Conservation (phyloP, 441 rosid species). For the Omphalea diandra region DNA sequence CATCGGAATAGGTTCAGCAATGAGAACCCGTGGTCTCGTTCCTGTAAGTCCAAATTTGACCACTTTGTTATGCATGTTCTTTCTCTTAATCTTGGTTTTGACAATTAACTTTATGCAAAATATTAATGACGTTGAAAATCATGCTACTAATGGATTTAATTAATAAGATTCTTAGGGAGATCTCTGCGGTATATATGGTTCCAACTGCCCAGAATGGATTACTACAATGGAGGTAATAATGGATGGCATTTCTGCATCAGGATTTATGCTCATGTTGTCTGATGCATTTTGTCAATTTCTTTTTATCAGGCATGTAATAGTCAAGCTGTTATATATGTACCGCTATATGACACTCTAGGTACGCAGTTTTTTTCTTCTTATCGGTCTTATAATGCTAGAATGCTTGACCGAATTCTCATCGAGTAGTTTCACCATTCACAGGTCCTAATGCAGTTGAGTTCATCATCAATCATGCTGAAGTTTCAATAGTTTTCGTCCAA, state of each 20-base stretch:
- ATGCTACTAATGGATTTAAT: not conserved
- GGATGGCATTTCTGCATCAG: not conserved
- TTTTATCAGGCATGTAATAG: slow-evolving; percentile 72
- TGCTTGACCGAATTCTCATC: no score
- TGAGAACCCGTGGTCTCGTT: slow-evolving; percentile 56
- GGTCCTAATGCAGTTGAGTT: slow-evolving; percentile 94
- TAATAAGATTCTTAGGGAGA: slow-evolving; percentile 54
- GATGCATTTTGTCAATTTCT: not conserved
- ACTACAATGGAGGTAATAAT: slow-evolving; percentile 74
- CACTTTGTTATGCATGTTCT: not conserved
- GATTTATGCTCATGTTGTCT: not conserved
- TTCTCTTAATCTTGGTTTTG: not conserved
- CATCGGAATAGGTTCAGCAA: no score
- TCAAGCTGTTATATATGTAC: slow-evolving; percentile 78
- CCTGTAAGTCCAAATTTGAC: slow-evolving; percentile 46
- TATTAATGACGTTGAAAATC: no score
- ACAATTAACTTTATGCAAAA: not conserved
- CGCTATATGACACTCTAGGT: slow-evolving; percentile 89
- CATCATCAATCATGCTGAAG: slow-evolving; percentile 86
- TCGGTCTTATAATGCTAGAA: no score
- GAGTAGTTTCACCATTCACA: slow-evolving; percentile 23
- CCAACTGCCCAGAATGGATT: slow-evolving; percentile 84
- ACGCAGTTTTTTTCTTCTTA: slow-evolving; percentile 5
- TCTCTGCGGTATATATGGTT: slow-evolving; percentile 82
- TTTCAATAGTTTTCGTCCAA: slow-evolving; percentile 77